These are phyloP conservation scores for Rhodotorula sp. DNA, from an alignment of 1,284 basidiomycete species.

Conservation along the genomic window DNA sequence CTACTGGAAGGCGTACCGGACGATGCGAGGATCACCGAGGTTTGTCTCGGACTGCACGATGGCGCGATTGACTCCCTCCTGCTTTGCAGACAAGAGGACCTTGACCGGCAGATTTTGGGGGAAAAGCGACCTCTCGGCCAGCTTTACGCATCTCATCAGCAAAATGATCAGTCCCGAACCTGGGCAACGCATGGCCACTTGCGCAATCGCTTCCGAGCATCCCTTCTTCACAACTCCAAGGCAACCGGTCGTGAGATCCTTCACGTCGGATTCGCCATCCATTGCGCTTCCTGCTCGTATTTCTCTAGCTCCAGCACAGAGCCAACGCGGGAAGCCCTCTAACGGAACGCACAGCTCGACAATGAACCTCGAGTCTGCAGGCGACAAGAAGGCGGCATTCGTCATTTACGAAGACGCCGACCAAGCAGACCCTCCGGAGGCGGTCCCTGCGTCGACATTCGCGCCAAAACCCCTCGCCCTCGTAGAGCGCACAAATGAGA, in stretches of 20 bases:
- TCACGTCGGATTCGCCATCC: too few species aligned
- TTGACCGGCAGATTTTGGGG: slow-evolving; percentile 79
- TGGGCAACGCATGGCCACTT: slow-evolving; percentile 63
- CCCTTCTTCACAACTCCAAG: slow-evolving; percentile 58
- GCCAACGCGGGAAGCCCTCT: background rate
- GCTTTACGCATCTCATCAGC: slow-evolving; percentile 62
- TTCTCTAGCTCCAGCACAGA: too few species aligned
- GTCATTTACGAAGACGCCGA: background rate
- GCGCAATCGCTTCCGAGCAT: slow-evolving; percentile 64
- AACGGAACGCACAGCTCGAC: too few species aligned
- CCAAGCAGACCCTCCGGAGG: too few species aligned
- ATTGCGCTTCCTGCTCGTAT: too few species aligned
- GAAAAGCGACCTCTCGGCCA: slow-evolving; percentile 63
- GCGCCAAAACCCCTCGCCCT: background rate
- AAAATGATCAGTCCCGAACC: slow-evolving; percentile 75
- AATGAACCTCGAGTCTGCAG: background rate
- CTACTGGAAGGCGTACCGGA: background rate
- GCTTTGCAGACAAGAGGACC: slow-evolving; percentile 51
- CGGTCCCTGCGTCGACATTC: background rate
- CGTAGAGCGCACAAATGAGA: background rate
- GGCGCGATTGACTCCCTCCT: background rate
- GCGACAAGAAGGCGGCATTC: slow-evolving; percentile 2
- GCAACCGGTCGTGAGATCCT: too few species aligned
- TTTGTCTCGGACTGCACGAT: background rate
- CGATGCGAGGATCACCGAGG: background rate